phyloP scores from a whole-genome alignment of 495 filamentous ascomycete genomes.

The Podospora australis region DNA sequence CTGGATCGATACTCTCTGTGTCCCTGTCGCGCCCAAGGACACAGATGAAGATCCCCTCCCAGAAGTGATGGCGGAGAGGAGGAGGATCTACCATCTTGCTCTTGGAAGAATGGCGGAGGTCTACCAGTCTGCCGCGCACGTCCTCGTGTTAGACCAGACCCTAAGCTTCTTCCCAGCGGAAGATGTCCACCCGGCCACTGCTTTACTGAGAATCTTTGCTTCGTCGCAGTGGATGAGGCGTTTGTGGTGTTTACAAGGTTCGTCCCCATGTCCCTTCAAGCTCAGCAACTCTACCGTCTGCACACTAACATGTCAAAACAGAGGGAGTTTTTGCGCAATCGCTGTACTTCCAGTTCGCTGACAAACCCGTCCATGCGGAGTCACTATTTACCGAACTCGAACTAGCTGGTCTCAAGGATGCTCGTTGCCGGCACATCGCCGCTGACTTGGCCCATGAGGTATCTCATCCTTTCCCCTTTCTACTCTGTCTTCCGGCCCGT shows the following conservation, averaged over 20 bases:
- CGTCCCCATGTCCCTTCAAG: neutral
- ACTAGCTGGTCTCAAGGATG: neutral
- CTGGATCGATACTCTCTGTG: constrained; percentile 32
- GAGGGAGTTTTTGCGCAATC: constrained; percentile 21
- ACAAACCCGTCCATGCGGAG: constrained; percentile 11
- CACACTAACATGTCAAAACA: neutral
- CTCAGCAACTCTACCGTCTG: neutral
- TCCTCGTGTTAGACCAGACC: constrained; percentile 24
- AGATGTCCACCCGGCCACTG: neutral
- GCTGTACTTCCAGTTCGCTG: constrained; percentile 23
- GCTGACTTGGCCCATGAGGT: neutral
- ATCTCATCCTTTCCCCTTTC: no score
- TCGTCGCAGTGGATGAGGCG: constrained; percentile 23
- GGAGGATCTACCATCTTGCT: constrained; percentile 11
- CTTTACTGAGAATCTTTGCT: constrained; percentile 15
- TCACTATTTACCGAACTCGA: neutral
- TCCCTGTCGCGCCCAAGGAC: constrained; percentile 12
- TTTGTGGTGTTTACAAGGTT: constrained; percentile 25
- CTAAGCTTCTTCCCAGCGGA: constrained; percentile 10
- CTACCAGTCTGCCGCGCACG: constrained; percentile 19
- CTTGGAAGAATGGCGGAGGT: constrained; percentile 20
- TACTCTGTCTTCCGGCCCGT: no score
- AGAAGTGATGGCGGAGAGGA: constrained; percentile 7
- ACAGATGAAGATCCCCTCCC: no score
- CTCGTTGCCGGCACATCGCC: constrained; percentile 3